Base-by-base conservation (phyloP, 148 eudicot genomes). In the Dianthus caryophyllus region DNA sequence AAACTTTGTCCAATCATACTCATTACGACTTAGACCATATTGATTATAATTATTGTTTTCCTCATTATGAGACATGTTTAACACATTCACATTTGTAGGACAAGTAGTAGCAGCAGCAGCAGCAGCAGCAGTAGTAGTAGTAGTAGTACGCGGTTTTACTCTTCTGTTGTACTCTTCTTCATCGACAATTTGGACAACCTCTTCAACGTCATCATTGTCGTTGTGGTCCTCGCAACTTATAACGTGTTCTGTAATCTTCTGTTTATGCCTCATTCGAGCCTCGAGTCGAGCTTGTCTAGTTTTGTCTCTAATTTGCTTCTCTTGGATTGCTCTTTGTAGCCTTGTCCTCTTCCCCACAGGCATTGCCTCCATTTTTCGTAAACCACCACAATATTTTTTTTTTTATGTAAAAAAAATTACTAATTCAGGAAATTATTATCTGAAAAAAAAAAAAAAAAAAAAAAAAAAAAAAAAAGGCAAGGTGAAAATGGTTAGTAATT, bases 261-360 rank as follows among this genome's bases (percentile, higher is more conserved):
- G n/a, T n/a, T 48, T 52, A 47, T 2, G 55, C 41, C 62, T 63
- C 21, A 33, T 61, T 36, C 17, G 51, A 16, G 79, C 75, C 39
- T 63, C 54, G 15, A 39, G 13, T 12, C 71, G 48, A 0, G 61
- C 41, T 63, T 13, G 65, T 15, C 54, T 64, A 0, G n/a, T 60
- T 14, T 15, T 31, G 2, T 64, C 46, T 1, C 10, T 48, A 7
- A 46, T 2, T 5, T 71, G 52, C 44, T 44, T 56, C 9, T 53
- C 26, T 7, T n/a, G 13, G 33, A 25, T 12, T 2, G 72, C 46
- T 24, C 30, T 55, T 63, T 72, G 71, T 2, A 29, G 7, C 76
- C 69, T 59, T 17, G 78, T 75, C 64, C 76, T 58, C 29, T 29
- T 62, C 1, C 68, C 72, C 0, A 71, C 64, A 0, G 79, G 71